phyloP scores from a whole-genome alignment of 1,139 yeast genomes.

The Debaryomyces sp. region DNA sequence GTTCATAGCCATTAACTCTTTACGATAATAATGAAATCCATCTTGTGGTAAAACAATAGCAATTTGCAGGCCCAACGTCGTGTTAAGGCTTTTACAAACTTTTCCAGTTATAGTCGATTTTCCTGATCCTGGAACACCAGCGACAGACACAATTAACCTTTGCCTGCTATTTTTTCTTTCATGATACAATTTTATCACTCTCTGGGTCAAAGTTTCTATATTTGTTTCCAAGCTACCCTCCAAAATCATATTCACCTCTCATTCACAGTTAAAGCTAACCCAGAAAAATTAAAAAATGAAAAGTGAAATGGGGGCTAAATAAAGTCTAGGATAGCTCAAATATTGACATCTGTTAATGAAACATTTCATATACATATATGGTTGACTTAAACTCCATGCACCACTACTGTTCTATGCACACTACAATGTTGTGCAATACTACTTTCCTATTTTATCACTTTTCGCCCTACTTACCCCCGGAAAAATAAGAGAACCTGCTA shows the following conservation, averaged over 20 bases:
- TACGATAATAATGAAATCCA: conserved; percentile 22
- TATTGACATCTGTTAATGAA: background rate
- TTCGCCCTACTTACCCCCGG: background rate
- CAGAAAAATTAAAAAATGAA: background rate
- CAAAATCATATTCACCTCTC: background rate
- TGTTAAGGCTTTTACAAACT: conserved; percentile 9
- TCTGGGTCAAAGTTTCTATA: conserved; percentile 1
- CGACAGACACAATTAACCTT: conserved; percentile 17
- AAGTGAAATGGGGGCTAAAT: background rate
- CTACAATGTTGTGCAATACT: background rate
- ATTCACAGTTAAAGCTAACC: background rate
- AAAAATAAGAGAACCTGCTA: background rate
- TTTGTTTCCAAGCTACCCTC: background rate
- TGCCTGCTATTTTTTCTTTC: background rate
- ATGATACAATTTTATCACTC: background rate
- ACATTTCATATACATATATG: background rate
- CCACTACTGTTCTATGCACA: background rate
- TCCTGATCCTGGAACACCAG: conserved; percentile 31
- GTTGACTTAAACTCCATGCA: background rate
- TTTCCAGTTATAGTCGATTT: conserved; percentile 19
- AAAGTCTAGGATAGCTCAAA: background rate
- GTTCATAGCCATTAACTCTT: conserved; percentile 15
- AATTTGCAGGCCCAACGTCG: background rate
- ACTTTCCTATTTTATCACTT: background rate
- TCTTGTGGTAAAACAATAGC: conserved; percentile 13